Percentiles rank a stretch among this genome's conserved stretches.
Evolutionary conservation across 208 protist genomes (phyloP).

Genomic region (Trypanosomatidae sp.): DNA sequence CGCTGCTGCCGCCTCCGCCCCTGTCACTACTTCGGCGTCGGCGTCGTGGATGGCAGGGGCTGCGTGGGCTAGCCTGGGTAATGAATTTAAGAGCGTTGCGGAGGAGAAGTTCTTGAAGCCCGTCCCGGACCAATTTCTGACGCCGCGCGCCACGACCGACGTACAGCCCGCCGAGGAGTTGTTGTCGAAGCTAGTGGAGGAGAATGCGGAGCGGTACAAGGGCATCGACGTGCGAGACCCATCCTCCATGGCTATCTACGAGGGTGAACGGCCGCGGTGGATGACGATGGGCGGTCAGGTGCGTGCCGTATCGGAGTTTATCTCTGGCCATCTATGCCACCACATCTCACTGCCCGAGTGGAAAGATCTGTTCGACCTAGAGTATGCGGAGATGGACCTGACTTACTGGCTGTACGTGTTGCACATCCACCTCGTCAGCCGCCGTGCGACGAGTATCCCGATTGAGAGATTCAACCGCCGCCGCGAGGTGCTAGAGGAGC

Average conservation of each 20-base stretch:
- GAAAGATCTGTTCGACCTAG: slow-evolving; percentile 81
- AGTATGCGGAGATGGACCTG: slow-evolving; percentile 90
- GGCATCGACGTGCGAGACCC: slow-evolving; percentile 85
- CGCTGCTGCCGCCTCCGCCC: neutral
- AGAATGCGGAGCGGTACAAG: slow-evolving; percentile 73
- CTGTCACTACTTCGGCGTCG: slow-evolving; percentile 9
- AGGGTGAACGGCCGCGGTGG: slow-evolving; percentile 76
- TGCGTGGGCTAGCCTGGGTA: slow-evolving; percentile 82
- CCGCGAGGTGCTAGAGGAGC: slow-evolving; percentile 87
- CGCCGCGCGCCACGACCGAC: slow-evolving; percentile 77
- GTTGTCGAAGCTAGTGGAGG: slow-evolving; percentile 52
- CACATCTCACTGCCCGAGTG: slow-evolving; percentile 86
- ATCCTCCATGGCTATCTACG: slow-evolving; percentile 80
- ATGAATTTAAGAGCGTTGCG: slow-evolving; percentile 68
- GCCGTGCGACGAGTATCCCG: slow-evolving; percentile 80
- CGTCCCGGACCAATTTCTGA: slow-evolving; percentile 67
- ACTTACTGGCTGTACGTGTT: slow-evolving; percentile 91
- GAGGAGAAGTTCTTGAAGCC: slow-evolving; percentile 79
- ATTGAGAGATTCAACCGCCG: slow-evolving; percentile 87
- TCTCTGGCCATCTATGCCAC: slow-evolving; percentile 87
- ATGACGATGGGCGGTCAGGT: slow-evolving; percentile 85
- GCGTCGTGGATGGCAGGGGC: slow-evolving; percentile 80
- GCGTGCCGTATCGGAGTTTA: slow-evolving; percentile 85
- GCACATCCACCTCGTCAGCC: slow-evolving; percentile 84
- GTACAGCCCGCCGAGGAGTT: slow-evolving; percentile 68